Evolutionary conservation across 805 yeast genomes (phyloP).

Genomic region (Kurtzmaniella fragi): DNA sequence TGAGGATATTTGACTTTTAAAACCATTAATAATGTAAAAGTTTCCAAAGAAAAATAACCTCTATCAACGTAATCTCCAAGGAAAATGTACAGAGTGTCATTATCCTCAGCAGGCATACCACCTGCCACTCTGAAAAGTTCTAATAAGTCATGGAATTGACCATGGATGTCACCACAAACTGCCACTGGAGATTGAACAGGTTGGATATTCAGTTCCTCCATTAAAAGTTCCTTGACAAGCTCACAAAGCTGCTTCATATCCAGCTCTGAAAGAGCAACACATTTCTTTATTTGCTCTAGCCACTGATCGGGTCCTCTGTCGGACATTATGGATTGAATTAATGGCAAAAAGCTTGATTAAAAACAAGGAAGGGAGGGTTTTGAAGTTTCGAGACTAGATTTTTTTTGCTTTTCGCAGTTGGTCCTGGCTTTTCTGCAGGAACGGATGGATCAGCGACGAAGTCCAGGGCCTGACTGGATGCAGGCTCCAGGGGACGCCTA

Average conservation of each 20-base stretch:
- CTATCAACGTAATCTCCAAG: constrained; percentile 96
- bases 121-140: constrained; percentile 90
- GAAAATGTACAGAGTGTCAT: constrained; percentile 65
- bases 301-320: constrained; percentile 92
- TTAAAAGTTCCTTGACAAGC: constrained; percentile 84
- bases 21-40: constrained; percentile 91
- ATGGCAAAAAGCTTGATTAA: no score
- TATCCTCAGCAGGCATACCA: constrained; percentile 78
- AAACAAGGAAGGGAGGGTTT: no score
- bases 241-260: constrained; percentile 98
- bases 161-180: constrained; percentile 97
- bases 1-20: constrained; percentile 84
- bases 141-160: constrained; percentile 91
- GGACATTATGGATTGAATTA: constrained; percentile 31
- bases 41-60: constrained; percentile 93
- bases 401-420: no score
- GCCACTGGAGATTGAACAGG: constrained; percentile 93
- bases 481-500: no score
- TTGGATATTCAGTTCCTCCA: constrained; percentile 95
- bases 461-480: no score
- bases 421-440: no score
- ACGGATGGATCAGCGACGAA: no score
- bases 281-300: constrained; percentile 89
- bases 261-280: constrained; percentile 80
- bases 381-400: no score